Evolutionary conservation across 768 basidiomycete genomes (phyloP).

Genomic region (Xerocomellus intermedius): DNA sequence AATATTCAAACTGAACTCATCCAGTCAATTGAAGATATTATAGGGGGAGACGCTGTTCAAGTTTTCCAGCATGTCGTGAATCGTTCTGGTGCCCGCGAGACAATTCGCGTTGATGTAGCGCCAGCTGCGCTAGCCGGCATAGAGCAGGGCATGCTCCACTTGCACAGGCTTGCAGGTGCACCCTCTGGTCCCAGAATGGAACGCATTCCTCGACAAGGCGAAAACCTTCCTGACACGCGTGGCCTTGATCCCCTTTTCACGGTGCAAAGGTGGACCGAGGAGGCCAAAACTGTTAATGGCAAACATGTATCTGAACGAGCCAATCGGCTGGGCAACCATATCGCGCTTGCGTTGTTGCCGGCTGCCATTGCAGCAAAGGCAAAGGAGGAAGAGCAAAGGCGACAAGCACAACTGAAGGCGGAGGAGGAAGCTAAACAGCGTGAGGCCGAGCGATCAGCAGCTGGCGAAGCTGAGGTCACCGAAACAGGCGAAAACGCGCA

Average conservation of each 20-base stretch:
- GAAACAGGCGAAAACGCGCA: constrained; percentile 24
- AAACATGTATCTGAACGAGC: constrained; percentile 69
- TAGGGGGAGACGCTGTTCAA: constrained; percentile 79
- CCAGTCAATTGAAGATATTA: constrained; percentile 76
- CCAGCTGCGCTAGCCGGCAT: constrained; percentile 60
- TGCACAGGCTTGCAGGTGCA: constrained; percentile 45
- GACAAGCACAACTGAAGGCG: constrained; percentile 51
- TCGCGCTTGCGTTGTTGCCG: constrained; percentile 73
- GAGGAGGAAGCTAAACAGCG: constrained; percentile 47
- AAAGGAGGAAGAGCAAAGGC: constrained; percentile 38
- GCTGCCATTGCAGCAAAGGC: constrained; percentile 64
- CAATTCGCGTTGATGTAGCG: constrained; percentile 77
- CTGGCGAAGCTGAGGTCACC: constrained; percentile 35
- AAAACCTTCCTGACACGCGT: constrained; percentile 41
- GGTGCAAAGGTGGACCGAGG: constrained; percentile 85
- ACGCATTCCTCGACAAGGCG: constrained; percentile 43
- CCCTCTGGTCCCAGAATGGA: constrained; percentile 64
- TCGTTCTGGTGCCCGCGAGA: constrained; percentile 56
- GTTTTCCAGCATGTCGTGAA: constrained; percentile 81
- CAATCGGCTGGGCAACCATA: constrained; percentile 65
- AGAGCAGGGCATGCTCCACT: constrained; percentile 51
- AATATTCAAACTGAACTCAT: constrained; percentile 58
- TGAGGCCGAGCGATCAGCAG: constrained; percentile 31
- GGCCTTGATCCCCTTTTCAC: constrained; percentile 81
- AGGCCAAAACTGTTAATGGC: constrained; percentile 78